Conservation (phyloP, 2,329 filamentous ascomycete species). For the Pseudophaeomoniella oleicola region DNA sequence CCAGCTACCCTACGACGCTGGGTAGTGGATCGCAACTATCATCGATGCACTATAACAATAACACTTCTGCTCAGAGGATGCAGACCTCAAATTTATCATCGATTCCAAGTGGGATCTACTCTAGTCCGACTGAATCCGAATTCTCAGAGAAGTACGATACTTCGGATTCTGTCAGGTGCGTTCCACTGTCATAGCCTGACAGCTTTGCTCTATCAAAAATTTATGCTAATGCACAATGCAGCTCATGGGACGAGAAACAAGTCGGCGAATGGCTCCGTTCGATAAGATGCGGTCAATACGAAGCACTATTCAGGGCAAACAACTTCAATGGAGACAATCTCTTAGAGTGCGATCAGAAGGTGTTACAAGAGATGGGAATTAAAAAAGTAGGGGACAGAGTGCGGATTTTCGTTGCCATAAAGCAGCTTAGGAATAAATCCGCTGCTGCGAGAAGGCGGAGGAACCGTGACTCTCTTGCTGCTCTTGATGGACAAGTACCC, state of each 20-base stretch:
- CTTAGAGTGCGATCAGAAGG: slow-evolving; percentile 90
- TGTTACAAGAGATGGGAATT: slow-evolving; percentile 94
- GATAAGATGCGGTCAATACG: slow-evolving; percentile 89
- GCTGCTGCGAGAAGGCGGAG: slow-evolving; percentile 68
- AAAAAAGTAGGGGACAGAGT: slow-evolving; percentile 96
- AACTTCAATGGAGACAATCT: slow-evolving; percentile 97
- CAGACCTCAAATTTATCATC: slow-evolving; percentile 19
- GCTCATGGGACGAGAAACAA: slow-evolving; percentile 47
- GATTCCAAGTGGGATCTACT: slow-evolving; percentile 36
- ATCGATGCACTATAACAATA: slow-evolving; percentile 10
- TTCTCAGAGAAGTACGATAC: slow-evolving; percentile 68
- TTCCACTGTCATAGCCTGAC: slow-evolving; percentile 3
- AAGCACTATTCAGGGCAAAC: slow-evolving; percentile 76
- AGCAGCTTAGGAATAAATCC: slow-evolving; percentile 64
- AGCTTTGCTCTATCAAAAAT: not conserved
- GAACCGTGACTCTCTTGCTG: slow-evolving; percentile 76
- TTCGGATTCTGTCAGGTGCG: slow-evolving; percentile 57
- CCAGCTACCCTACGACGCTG: slow-evolving; percentile 20
- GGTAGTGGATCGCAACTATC: slow-evolving; percentile 9
- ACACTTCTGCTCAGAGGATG: slow-evolving; percentile 10
- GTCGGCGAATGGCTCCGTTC: slow-evolving; percentile 83
- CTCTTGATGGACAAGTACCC: slow-evolving; percentile 52
- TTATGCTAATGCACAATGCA: not conserved
- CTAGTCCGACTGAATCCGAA: slow-evolving; percentile 81
- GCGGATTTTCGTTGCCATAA: slow-evolving; percentile 73